A percentile compares a stretch with the other conserved stretches of the same genome.
phyloP scores from a whole-genome alignment of 495 filamentous ascomycete genomes.

The Penicillium roqueforti region DNA sequence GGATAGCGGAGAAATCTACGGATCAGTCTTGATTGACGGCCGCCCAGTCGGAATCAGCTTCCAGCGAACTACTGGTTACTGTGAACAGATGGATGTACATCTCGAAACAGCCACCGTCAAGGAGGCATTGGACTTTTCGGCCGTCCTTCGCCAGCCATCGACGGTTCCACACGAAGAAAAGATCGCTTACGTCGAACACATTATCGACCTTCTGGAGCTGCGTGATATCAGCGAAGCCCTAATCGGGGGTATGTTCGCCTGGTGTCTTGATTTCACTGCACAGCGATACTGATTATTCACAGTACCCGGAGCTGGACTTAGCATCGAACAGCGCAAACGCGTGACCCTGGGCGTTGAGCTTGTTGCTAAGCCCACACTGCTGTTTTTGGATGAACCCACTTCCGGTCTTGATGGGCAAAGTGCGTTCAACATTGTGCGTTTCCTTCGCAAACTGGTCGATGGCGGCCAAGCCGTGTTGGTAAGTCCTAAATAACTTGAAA shows the following conservation, averaged over 20 bases:
- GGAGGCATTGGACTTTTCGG: slow-evolving; percentile 48
- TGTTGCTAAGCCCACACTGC: slow-evolving; percentile 59
- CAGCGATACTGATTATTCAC: slow-evolving; percentile 4
- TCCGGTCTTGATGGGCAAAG: slow-evolving; percentile 61
- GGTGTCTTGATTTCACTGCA: neutral
- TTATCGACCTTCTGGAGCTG: slow-evolving; percentile 48
- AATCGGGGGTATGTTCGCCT: slow-evolving; percentile 52
- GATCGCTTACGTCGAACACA: slow-evolving; percentile 47
- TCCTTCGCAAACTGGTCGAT: slow-evolving; percentile 76
- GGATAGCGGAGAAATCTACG: slow-evolving; percentile 45
- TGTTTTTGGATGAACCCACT: slow-evolving; percentile 65
- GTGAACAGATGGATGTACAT: slow-evolving; percentile 79
- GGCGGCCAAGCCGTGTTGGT: slow-evolving; percentile 79
- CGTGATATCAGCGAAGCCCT: slow-evolving; percentile 49
- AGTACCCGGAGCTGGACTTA: slow-evolving; percentile 66
- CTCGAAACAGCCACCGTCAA: slow-evolving; percentile 49
- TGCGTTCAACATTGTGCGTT: slow-evolving; percentile 63
- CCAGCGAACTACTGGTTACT: slow-evolving; percentile 68
- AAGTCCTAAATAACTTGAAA: neutral
- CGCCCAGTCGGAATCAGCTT: slow-evolving; percentile 44
- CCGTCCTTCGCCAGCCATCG: slow-evolving; percentile 42
- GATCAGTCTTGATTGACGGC: slow-evolving; percentile 47
- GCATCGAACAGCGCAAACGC: slow-evolving; percentile 83
- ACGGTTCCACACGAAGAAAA: slow-evolving; percentile 40
- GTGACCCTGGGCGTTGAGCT: slow-evolving; percentile 81